A percentile compares a stretch with the other conserved stretches of the same genome.
These are phyloP conservation scores for Apium graveolens DNA, from an alignment of 129 eudicot genomes.

Conservation along the genomic window DNA sequence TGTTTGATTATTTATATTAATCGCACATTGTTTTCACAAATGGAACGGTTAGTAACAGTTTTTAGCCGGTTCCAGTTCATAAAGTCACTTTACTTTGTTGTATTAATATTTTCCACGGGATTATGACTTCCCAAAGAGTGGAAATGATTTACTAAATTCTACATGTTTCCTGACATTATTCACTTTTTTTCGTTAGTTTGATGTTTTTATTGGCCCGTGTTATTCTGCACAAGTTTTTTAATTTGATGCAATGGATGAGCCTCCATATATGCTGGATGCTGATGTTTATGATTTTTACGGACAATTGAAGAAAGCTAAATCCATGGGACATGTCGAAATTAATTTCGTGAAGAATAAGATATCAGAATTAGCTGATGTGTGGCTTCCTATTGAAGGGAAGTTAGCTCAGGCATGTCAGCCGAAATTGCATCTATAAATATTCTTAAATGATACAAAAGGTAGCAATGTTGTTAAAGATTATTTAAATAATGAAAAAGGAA, in stretches of 20 bases:
- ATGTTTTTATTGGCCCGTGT: not conserved
- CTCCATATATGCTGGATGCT: slow-evolving; percentile 77
- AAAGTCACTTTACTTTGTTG: not conserved
- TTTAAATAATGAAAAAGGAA: slow-evolving; percentile 78
- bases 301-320: slow-evolving; percentile 82
- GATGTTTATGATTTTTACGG: slow-evolving; percentile 98
- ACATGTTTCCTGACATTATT: not conserved
- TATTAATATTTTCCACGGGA: not conserved
- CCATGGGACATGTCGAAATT: slow-evolving; percentile 74
- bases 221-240: slow-evolving; percentile 78
- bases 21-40: no score
- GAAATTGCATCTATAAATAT: slow-evolving; percentile 74
- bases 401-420: slow-evolving; percentile 96
- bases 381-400: slow-evolving; percentile 89
- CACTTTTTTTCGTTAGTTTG: not conserved
- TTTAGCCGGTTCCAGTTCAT: not conserved
- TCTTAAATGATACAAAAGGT: slow-evolving; percentile 73
- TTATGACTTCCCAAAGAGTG: not conserved
- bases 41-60: slow-evolving; percentile 68
- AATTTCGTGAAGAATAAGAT: slow-evolving; percentile 71
- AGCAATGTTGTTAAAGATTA: slow-evolving; percentile 69
- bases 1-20: no score
- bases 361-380: slow-evolving; percentile 76
- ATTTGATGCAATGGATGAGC: slow-evolving; percentile 98
- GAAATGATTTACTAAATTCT: not conserved